Base-by-base conservation (phyloP, 2,329 filamentous ascomycete species). In the Epichloe typhina region DNA sequence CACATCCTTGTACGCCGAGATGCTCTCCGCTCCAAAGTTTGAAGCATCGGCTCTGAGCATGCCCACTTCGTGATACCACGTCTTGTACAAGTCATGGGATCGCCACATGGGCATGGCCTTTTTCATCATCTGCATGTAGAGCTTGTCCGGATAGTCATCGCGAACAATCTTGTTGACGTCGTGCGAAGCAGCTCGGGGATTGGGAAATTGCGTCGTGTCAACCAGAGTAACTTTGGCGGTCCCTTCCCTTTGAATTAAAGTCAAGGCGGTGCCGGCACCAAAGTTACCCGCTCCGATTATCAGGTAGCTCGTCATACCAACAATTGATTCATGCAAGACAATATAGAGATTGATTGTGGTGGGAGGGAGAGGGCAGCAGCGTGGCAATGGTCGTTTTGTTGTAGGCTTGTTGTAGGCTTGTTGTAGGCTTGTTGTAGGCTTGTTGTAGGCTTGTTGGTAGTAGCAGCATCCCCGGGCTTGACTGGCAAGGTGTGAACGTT, bases 1-100 rank as follows among this genome's bases (percentile, higher is more conserved):
- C 50, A 65, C 60, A 15, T 59, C 55, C 51, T 60, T 57, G 58
- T 70, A 64, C 0, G 65, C 63, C 3, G 67, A 57, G 1, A 77
- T 58, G 45, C 80, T 64, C 37, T 69, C 64, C 17, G 64, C 57
- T 2, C 72, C 72, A 52, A 77, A 69, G 44, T 72, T 67, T 31
- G 62, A 63, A 1, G 61, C 53, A 50, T 71, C 68, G 9, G 62
- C 68, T 36, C 68, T 61, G 5, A 70, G 60, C 76, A 79, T 79
- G 9, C 80, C 79, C 0, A 76, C 76, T 55, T 76, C 71, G 58
- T 82, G 76, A 59, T 80, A 83, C 54, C 67, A 73, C 4, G 59
- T 50, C 46, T 69, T 70, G 64, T 77, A 78, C n/a, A 80, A 66
- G 1, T 72, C 69, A 46, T 76, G 69, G 17, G 56, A 46, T 37